phyloP scores from a whole-genome alignment of 306 rosid genomes.

The Fragaria iinumae region DNA sequence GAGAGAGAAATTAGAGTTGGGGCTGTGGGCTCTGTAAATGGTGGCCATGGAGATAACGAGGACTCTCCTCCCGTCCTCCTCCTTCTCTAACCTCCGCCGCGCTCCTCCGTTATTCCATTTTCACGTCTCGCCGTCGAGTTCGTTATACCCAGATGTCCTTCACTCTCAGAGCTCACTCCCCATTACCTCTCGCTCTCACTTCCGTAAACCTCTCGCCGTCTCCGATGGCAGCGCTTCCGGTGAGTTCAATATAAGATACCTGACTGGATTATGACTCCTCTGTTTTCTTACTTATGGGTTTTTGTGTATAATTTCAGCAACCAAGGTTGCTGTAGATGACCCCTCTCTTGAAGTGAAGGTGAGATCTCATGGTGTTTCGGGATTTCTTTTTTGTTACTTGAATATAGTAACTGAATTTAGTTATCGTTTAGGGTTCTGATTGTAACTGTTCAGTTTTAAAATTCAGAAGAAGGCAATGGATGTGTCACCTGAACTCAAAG shows the following conservation, averaged over 20 bases:
- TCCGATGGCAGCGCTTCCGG: not conserved
- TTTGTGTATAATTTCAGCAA: constrained; percentile 30
- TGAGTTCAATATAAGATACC: not conserved
- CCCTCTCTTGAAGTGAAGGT: constrained; percentile 64
- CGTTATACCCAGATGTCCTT: not conserved
- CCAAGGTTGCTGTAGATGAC: constrained; percentile 39
- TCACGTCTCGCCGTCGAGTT: not conserved
- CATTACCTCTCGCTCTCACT: not conserved
- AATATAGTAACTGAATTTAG: not conserved
- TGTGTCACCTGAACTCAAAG: constrained; percentile 62
- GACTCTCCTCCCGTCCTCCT: constrained; percentile 4
- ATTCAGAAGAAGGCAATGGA: constrained; percentile 80
- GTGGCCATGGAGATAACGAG: constrained; percentile 24
- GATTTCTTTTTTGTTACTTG: not conserved
- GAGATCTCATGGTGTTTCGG: constrained; percentile 8
- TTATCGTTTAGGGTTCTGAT: constrained; percentile 42
- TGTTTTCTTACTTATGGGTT: not conserved
- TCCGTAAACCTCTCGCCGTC: constrained; percentile 5
- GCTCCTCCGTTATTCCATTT: not conserved
- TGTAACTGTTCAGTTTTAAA: constrained; percentile 52
- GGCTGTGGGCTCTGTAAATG: not conserved
- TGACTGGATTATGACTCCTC: not conserved
- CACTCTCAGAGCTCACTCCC: constrained; percentile 5
- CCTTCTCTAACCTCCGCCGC: not conserved
- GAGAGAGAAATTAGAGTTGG: not conserved